These are phyloP conservation scores for Thecamonas trahens DNA, from an alignment of 78 protist genomes.

Conservation along the genomic window DNA sequence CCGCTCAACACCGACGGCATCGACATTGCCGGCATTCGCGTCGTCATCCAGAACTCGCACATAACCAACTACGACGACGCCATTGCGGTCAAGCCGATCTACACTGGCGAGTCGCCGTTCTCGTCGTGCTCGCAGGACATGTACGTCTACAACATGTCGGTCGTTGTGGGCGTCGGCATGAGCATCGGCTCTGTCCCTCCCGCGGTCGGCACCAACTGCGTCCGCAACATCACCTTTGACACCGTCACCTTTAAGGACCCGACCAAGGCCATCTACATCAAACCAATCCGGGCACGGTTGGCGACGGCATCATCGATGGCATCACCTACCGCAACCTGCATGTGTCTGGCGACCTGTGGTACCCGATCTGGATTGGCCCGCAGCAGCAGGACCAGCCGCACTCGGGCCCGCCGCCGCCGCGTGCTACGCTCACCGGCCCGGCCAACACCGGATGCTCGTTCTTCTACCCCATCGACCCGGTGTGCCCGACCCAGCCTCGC, in stretches of 20 bases:
- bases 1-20: conserved; percentile 27
- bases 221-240: background rate
- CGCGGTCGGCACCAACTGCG: background rate
- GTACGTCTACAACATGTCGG: background rate
- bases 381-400: conserved; percentile 18
- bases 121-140: background rate
- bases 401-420: background rate
- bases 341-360: background rate
- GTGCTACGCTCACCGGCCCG: too few relatives aligned
- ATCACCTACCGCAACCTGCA: background rate
- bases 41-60: background rate
- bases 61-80: conserved; percentile 12
- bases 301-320: background rate
- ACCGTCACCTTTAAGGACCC: background rate
- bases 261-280: conserved; percentile 12
- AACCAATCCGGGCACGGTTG: conserved; percentile 14
- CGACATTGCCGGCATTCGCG: conserved; percentile 4
- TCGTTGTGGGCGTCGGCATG: conserved; percentile 10
- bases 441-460: conserved; percentile 10
- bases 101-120: background rate
- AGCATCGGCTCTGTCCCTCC: conserved; percentile 20
- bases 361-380: conserved; percentile 5
- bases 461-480: background rate
- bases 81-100: conserved; percentile 8
- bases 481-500: conserved; percentile 9